Evolutionary conservation across 768 basidiomycete genomes (phyloP).

Genomic region (Xerocomus brunneocitrinus): DNA sequence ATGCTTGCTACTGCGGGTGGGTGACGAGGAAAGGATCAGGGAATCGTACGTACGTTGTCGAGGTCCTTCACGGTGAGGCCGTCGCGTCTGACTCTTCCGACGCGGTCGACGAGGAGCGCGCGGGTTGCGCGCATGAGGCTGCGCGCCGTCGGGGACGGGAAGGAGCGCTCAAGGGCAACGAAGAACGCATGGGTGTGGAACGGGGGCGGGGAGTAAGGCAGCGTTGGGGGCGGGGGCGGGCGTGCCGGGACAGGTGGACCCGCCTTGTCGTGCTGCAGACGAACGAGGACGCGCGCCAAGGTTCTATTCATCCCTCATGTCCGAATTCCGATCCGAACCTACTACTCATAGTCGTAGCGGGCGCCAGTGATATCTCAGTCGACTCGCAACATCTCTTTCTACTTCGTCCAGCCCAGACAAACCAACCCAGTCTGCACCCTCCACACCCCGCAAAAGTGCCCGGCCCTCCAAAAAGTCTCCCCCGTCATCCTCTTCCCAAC

Average conservation of each 20-base stretch:
- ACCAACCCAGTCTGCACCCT: conserved; percentile 6
- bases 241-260: conserved; percentile 17
- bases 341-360: conserved; percentile 48
- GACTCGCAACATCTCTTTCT: conserved; percentile 59
- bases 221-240: conserved; percentile 5
- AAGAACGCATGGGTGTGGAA: conserved; percentile 84
- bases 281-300: conserved; percentile 10
- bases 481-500: not conserved
- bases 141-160: conserved; percentile 67
- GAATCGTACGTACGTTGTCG: conserved; percentile 58
- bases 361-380: conserved; percentile 59
- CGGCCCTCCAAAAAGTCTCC: conserved; percentile 49
- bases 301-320: not conserved
- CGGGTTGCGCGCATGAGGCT: conserved; percentile 82
- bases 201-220: conserved; percentile 60
- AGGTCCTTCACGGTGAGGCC: conserved; percentile 73
- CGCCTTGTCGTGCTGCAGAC: conserved; percentile 15
- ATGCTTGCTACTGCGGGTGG: conserved; percentile 68
- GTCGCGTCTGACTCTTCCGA: conserved; percentile 65
- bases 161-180: conserved; percentile 62
- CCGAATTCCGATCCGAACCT: conserved; percentile 19
- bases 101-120: conserved; percentile 72
- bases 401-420: conserved; percentile 36
- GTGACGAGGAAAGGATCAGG: not conserved
- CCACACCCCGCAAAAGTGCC: conserved; percentile 42